These are phyloP conservation scores for Chernovozyma aurita DNA, from an alignment of 1,139 yeast species.

Conservation along the genomic window DNA sequence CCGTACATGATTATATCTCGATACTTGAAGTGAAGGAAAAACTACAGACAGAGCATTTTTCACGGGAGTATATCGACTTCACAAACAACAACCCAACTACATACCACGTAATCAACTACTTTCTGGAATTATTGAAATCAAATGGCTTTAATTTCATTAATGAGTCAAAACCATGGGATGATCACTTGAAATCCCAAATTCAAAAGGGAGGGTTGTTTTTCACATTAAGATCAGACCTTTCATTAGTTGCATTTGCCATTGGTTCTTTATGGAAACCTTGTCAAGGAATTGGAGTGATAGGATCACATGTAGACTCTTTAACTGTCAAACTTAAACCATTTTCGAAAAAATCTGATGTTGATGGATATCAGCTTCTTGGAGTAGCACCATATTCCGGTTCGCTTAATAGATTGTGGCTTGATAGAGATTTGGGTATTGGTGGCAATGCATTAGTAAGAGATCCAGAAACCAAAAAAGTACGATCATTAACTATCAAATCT, in stretches of 20 bases:
- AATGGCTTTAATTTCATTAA: slow-evolving; percentile 29
- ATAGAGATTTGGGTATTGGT: slow-evolving; percentile 46
- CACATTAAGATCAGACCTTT: slow-evolving; percentile 32
- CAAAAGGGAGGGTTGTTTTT: slow-evolving; percentile 22
- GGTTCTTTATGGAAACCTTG: slow-evolving; percentile 38
- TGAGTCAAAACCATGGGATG: slow-evolving; percentile 22
- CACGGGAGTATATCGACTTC: slow-evolving; percentile 32
- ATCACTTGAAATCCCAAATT: slow-evolving; percentile 16
- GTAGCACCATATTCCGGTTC: slow-evolving; percentile 43
- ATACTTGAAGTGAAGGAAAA: too few species aligned
- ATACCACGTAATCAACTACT: slow-evolving; percentile 32
- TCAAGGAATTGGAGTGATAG: slow-evolving; percentile 37
- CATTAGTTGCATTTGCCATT: slow-evolving; percentile 36
- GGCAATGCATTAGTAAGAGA: slow-evolving; percentile 33
- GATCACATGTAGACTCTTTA: slow-evolving; percentile 41
- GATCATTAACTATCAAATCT: slow-evolving; percentile 29
- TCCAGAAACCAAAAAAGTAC: slow-evolving; percentile 17
- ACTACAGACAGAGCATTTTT: slow-evolving; percentile 11
- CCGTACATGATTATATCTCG: too few species aligned
- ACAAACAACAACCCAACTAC: slow-evolving; percentile 41
- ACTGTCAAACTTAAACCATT: slow-evolving; percentile 37
- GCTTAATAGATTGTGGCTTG: slow-evolving; percentile 34
- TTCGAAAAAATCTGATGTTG: slow-evolving; percentile 25
- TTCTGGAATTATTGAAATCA: slow-evolving; percentile 20
- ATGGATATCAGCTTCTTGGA: slow-evolving; percentile 40